Percentiles rank a stretch among this genome's conserved stretches.
phyloP scores from a whole-genome alignment of 73 alveolate species.

The Paramecium octaurelia region DNA sequence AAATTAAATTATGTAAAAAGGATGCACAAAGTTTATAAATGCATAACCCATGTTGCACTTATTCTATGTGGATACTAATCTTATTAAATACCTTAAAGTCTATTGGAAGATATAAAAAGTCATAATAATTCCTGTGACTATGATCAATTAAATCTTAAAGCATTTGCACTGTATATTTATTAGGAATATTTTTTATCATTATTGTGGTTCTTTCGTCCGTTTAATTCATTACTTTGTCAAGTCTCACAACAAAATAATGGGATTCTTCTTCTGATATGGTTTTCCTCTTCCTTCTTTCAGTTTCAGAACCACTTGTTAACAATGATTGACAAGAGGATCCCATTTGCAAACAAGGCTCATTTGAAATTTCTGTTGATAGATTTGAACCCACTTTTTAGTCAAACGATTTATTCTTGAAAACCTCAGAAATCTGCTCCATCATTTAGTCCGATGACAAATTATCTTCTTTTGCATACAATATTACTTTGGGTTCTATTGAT shows the following conservation, averaged over 20 bases:
- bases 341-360: neutral
- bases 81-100: conserved; percentile 67
- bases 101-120: conserved; percentile 75
- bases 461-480: neutral
- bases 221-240: neutral
- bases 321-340: neutral
- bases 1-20: conserved; percentile 76
- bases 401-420: neutral
- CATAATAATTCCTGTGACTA: conserved; percentile 76
- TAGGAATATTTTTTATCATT: conserved; percentile 98
- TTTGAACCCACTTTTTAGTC: neutral
- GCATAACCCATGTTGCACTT: conserved; percentile 97
- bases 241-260: neutral
- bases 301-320: conserved; percentile 15
- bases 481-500: neutral
- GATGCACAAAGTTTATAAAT: conserved; percentile 92
- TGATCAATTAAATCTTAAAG: conserved; percentile 81
- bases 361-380: conserved; percentile 2
- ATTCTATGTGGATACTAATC: conserved; percentile 54
- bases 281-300: conserved; percentile 28
- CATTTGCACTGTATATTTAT: conserved; percentile 87
- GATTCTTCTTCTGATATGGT: conserved; percentile 40
- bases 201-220: conserved; percentile 84
- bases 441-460: neutral
- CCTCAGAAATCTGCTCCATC: neutral